Evolutionary conservation across 108 stramenopile genomes (phyloP), one percentile per base, ranked within the genome.

Genomic region (Parietichytrium sp.): DNA sequence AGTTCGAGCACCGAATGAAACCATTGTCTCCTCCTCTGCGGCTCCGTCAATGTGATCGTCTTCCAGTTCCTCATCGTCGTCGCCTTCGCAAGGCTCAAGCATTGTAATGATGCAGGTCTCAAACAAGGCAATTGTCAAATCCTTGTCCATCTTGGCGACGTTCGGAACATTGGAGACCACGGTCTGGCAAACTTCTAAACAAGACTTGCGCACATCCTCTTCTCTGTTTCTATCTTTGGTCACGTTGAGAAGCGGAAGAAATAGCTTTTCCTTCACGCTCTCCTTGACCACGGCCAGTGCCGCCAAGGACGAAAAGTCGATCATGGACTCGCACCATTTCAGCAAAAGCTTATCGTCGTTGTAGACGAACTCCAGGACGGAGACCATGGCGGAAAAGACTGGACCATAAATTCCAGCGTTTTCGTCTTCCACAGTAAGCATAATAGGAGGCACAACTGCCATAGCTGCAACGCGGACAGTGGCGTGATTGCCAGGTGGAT

Each of bases 321-420:
- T 72, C 38, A 72, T 42, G 20, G 61, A 72, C 61, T 72, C 61
- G 61, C 61, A 72, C 61, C 61, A 72, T 42, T 72, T 72, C 38
- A 72, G 61, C 15, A 72, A 27, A n/a, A 72, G 61, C 20, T 72
- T 42, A 10, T 72, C 61, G 33, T 45, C 45, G 33, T 20, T 45
- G 61, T 42, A 33, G 20, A 72, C 8, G 10, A 15, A 6, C n/a
- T 33, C 45, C 20, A 72, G 38, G 15, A 72, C 61, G 25, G 36
- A 45, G 61, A 72, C 38, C 42, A n/a, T 42, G 13, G 61, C 61
- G 23, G 61, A 42, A 12, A 72, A n/a, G 61, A 72, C 6, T 8
- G 38, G 10, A 8, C 45, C 38, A 2, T 45, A 72, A 1, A 45
- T 23, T n/a, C n/a, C 29, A 0, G 38, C 20, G 33, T 72, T 42